These are phyloP conservation scores for Neobulgaria alba DNA, from an alignment of 2,329 filamentous ascomycete species.

Conservation along the genomic window DNA sequence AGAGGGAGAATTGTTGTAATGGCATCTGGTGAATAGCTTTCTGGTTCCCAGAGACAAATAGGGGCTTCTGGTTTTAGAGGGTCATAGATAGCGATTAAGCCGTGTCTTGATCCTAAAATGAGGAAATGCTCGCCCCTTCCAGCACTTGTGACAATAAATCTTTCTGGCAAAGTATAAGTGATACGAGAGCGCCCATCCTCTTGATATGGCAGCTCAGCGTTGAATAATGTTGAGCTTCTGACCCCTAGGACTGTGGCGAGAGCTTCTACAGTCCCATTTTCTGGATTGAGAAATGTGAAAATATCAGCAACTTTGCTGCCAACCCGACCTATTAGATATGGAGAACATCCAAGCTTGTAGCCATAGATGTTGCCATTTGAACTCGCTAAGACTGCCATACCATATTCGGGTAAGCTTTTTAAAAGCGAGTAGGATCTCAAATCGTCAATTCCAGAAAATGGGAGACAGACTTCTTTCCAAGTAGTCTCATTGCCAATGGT, in stretches of 20 bases:
- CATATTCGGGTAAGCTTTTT: constrained; percentile 29
- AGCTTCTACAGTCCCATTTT: constrained; percentile 9
- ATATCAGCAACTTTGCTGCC: constrained; percentile 23
- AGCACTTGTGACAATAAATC: constrained; percentile 42
- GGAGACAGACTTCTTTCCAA: constrained; percentile 27
- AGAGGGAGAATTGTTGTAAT: constrained; percentile 58
- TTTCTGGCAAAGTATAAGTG: constrained; percentile 27
- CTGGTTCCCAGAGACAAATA: constrained; percentile 12
- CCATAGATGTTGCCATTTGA: constrained; percentile 31
- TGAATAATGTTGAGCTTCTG: constrained; percentile 28
- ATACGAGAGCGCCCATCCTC: background rate
- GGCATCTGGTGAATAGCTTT: constrained; percentile 39
- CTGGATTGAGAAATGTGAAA: constrained; percentile 24
- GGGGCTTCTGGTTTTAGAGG: constrained; percentile 14
- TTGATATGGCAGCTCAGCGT: constrained; percentile 1
- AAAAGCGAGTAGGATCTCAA: constrained; percentile 41
- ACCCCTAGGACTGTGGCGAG: constrained; percentile 29
- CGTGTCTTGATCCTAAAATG: constrained; percentile 48
- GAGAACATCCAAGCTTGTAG: constrained; percentile 10
- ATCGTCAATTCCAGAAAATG: constrained; percentile 26
- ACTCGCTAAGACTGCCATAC: constrained; percentile 38
- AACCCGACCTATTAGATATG: constrained; percentile 17
- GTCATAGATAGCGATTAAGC: constrained; percentile 42
- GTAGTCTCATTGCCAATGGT: constrained; percentile 13
- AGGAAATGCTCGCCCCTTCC: constrained; percentile 33